Evolutionary conservation across 2,329 filamentous ascomycete species (phyloP).

Genomic region (Paracorniculantispora psalliotae): DNA sequence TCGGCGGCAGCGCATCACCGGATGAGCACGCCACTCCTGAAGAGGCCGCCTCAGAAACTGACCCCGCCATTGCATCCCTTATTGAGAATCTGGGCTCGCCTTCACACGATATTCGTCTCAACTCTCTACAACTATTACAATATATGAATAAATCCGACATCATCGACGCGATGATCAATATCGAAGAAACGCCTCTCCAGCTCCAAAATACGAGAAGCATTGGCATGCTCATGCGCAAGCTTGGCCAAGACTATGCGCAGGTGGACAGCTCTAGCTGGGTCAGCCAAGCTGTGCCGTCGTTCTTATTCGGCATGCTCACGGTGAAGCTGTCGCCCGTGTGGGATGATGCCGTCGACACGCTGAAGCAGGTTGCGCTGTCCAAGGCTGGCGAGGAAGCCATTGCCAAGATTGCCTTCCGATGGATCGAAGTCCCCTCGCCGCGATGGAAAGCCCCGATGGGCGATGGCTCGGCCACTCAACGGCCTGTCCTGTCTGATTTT

Average conservation of each 20-base stretch:
- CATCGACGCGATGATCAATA: constrained; percentile 60
- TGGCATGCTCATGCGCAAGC: constrained; percentile 79
- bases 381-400: constrained; percentile 69
- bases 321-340: constrained; percentile 80
- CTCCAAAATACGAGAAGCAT: constrained; percentile 67
- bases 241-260: constrained; percentile 60
- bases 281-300: constrained; percentile 67
- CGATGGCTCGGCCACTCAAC: constrained; percentile 30
- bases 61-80: constrained; percentile 59
- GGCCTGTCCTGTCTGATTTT: constrained; percentile 62
- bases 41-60: constrained; percentile 41
- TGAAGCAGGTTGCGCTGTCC: constrained; percentile 69
- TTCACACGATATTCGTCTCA: constrained; percentile 68
- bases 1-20: constrained; percentile 12
- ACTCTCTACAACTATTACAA: constrained; percentile 67
- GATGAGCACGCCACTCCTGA: constrained; percentile 12
- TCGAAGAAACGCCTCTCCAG: constrained; percentile 74
- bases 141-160: constrained; percentile 41
- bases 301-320: constrained; percentile 84
- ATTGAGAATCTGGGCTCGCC: constrained; percentile 69
- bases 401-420: constrained; percentile 68
- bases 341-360: constrained; percentile 72
- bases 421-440: constrained; percentile 60
- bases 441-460: constrained; percentile 43
- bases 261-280: constrained; percentile 59